Base-by-base conservation (phyloP, 2,329 filamentous ascomycete species). In the Cladorrhinum sp. region DNA sequence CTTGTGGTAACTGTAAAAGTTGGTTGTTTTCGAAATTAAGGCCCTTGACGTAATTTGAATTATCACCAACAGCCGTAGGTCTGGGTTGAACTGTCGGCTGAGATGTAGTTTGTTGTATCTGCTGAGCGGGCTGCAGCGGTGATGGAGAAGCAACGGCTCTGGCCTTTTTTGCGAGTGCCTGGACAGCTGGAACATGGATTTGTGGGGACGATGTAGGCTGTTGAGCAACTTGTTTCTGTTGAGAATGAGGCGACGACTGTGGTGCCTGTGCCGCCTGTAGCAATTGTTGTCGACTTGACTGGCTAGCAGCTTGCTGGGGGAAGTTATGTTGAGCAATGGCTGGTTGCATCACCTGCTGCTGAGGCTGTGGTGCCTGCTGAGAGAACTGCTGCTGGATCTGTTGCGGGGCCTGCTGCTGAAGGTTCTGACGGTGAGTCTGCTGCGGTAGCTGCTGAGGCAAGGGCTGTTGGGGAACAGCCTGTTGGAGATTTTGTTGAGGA, bases 391-490 rank as follows among this genome's bases (percentile, higher is more conserved):
- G 66, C 46, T 67, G 67, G 46, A 70, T 71, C 20, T 71, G 68
- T 33, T 67, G 66, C 12, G 48, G 21, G 30, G 36, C 57, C 18
- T 60, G 57, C 26, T 65, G 67, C 24, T 57, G 30, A 20, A 54
- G 26, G 52, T 71, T 64, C 26, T 64, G 64, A 20, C n/a, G 58
- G 56, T 2, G 62, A n/a, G n/a, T 54, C 14, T 67, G 70, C 33
- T 69, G 70, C 2, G 69, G 71, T 18, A 42, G 18, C 20, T 59
- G 56, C 12, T 51, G 51, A 8, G 52, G 12, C 21, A 58, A 39
- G 12, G 33, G 9, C 36, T 59, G 36, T 50, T 69, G 65, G 42
- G 67, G 67, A 39, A 70, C 71, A 36, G 69, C 72, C 21, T 71
- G 67, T 30, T 67, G 65, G 14, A 30, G 28, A 36, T 33, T 54